A percentile compares a stretch with the other conserved stretches of the same genome.
Conservation (phyloP, 345 rosid species). For the Acer yangbiense region DNA sequence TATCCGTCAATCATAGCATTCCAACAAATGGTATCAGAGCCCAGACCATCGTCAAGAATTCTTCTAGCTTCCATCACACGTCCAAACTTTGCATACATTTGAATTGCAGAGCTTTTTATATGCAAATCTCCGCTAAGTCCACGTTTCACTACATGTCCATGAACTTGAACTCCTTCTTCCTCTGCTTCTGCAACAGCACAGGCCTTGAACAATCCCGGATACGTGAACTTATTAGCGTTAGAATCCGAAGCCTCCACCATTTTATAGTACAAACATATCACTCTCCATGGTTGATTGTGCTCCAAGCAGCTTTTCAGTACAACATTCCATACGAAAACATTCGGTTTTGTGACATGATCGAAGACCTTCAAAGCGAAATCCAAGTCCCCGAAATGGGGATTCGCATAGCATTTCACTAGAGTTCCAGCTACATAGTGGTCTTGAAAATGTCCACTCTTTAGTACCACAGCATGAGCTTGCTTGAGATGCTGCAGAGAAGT, state of each 20-base stretch:
- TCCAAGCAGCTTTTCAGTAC: slow-evolving; percentile 37
- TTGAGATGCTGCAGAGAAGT: slow-evolving; percentile 33
- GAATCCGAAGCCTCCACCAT: slow-evolving; percentile 34
- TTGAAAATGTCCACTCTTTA: slow-evolving; percentile 40
- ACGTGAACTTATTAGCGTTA: slow-evolving; percentile 51
- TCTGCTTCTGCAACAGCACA: slow-evolving; percentile 23
- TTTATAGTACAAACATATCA: slow-evolving; percentile 24
- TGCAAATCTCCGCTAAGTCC: slow-evolving; percentile 44
- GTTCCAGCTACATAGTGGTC: slow-evolving; percentile 51
- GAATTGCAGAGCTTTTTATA: slow-evolving; percentile 50
- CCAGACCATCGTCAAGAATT: slow-evolving; percentile 34
- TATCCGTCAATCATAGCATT: slow-evolving; percentile 51
- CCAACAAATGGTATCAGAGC: slow-evolving; percentile 37
- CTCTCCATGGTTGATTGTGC: slow-evolving; percentile 30
- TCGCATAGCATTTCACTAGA: slow-evolving; percentile 39
- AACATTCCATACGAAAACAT: slow-evolving; percentile 48
- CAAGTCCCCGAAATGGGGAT: slow-evolving; percentile 27
- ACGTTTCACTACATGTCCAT: slow-evolving; percentile 42
- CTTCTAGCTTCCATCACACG: slow-evolving; percentile 32
- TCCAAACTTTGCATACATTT: slow-evolving; percentile 49
- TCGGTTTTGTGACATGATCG: slow-evolving; percentile 32
- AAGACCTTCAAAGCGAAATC: slow-evolving; percentile 38
- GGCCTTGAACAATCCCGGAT: slow-evolving; percentile 46
- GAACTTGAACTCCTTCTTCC: slow-evolving; percentile 42
- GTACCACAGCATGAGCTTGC: slow-evolving; percentile 38